Evolutionary conservation across 805 yeast species (phyloP), one percentile per base, ranked within the genome.

Genomic region (Yarrowia sp.): DNA sequence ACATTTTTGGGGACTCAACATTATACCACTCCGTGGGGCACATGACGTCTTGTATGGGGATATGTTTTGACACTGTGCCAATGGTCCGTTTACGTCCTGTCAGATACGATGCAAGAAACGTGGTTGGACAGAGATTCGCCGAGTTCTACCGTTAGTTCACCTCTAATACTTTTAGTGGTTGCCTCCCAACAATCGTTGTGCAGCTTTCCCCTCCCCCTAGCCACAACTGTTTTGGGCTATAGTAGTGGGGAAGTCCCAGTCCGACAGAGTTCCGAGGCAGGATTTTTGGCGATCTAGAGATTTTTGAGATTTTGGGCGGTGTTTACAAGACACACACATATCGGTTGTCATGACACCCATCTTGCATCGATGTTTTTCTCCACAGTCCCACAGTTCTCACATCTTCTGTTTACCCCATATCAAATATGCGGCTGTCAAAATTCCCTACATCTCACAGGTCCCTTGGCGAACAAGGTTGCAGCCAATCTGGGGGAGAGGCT

Each of bases 181-280:
- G n/a, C 24, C 36, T 14, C 54, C 32, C 54, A 48, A 48, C 54
- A 48, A 48, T 30, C 26, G 52, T 28, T n/a, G 14, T 22, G 49
- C 49, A 44, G 8, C 33, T 46, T 46, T 28, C 54, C 54, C 54
- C 54, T n/a, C 54, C 38, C 54, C 54, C 16, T 17, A 26, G 35
- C 22, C 51, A 24, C 35, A 3, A 2, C 54, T 32, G 38, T 12
- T 48, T 48, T 16, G 26, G 30, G 54, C 28, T 21, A 26, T 7
- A 17, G 21, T 17, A 28, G 51, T 8, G 52, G 52, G 52, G 52
- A 46, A 46, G 52, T 36, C 17, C 28, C 36, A 19, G 14, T 10
- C 22, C 43, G 43, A 19, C 43, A 19, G 43, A 38, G 43, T 38
- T 38, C 22, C 43, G 43, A 38, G 19, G 43, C 3, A 21, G 43